Percentiles rank a stretch among this genome's conserved stretches.
Evolutionary conservation across 116 monocot species (phyloP).

Genomic region (Zostera marina): DNA sequence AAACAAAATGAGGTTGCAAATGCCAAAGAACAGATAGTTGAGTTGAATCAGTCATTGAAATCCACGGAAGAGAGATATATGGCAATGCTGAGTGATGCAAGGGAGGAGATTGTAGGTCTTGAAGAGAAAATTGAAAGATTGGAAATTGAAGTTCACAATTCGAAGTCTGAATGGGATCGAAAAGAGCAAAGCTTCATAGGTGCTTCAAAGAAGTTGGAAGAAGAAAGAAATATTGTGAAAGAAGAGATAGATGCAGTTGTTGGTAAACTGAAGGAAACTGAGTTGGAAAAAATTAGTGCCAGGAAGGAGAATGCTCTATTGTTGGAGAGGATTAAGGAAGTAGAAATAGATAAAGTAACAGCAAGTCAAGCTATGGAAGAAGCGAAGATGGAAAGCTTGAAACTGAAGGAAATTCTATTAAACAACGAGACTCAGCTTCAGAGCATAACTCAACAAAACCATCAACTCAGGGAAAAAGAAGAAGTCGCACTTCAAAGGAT

Average conservation of each 20-base stretch:
- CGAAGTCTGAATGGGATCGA: slow-evolving; percentile 31
- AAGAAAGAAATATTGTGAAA: slow-evolving; percentile 26
- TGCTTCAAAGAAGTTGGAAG: slow-evolving; percentile 34
- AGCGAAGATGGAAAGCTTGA: slow-evolving; percentile 20
- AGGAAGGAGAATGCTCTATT: slow-evolving; percentile 33
- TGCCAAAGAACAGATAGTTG: slow-evolving; percentile 29
- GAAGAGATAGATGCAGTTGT: slow-evolving; percentile 19
- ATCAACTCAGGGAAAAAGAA: slow-evolving; percentile 46
- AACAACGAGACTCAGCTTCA: slow-evolving; percentile 63
- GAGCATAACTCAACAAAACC: slow-evolving; percentile 48
- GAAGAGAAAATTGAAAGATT: slow-evolving; percentile 21
- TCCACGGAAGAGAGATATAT: slow-evolving; percentile 42
- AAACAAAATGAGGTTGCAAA: slow-evolving; percentile 45
- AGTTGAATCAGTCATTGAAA: slow-evolving; percentile 17
- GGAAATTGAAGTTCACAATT: slow-evolving; percentile 30
- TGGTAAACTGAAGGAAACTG: slow-evolving; percentile 19
- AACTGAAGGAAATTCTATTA: slow-evolving; percentile 41
- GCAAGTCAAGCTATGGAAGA: slow-evolving; percentile 29
- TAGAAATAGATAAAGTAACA: slow-evolving; percentile 17
- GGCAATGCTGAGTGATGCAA: slow-evolving; percentile 31
- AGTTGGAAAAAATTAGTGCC: slow-evolving; percentile 24
- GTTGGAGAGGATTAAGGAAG: slow-evolving; percentile 23
- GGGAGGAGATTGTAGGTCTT: slow-evolving; percentile 34
- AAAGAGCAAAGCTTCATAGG: slow-evolving; percentile 32
- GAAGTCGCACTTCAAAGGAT: slow-evolving; percentile 44